These are phyloP conservation scores for Saccharomycopsis selenospora DNA, from an alignment of 805 yeast species.

Conservation along the genomic window DNA sequence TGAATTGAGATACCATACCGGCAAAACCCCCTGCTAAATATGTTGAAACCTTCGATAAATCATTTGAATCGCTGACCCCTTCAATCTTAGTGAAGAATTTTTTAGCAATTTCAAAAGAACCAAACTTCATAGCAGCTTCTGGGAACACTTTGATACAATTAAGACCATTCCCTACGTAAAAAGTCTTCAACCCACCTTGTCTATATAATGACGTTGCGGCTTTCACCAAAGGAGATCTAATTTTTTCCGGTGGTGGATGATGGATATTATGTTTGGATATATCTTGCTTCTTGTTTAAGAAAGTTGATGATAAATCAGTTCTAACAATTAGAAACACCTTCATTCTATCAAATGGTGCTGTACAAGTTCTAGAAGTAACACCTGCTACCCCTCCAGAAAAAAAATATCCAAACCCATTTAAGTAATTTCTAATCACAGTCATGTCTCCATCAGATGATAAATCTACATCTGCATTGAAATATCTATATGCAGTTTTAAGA, in stretches of 20 bases:
- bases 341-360: slow-evolving; percentile 94
- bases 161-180: slow-evolving; percentile 92
- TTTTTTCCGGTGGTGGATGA: slow-evolving; percentile 35
- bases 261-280: slow-evolving; percentile 37
- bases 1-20: slow-evolving; percentile 86
- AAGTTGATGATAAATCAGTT: slow-evolving; percentile 68
- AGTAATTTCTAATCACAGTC: slow-evolving; percentile 67
- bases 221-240: slow-evolving; percentile 67
- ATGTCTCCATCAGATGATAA: slow-evolving; percentile 90
- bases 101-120: slow-evolving; percentile 86
- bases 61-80: slow-evolving; percentile 62
- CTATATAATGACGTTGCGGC: slow-evolving; percentile 77
- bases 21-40: slow-evolving; percentile 94
- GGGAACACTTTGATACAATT: slow-evolving; percentile 94
- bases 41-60: slow-evolving; percentile 69
- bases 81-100: slow-evolving; percentile 64
- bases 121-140: slow-evolving; percentile 95
- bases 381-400: slow-evolving; percentile 95
- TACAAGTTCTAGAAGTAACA: slow-evolving; percentile 89
- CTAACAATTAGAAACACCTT: slow-evolving; percentile 92
- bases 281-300: slow-evolving; percentile 49
- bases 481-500: slow-evolving; percentile 72
- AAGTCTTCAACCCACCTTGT: slow-evolving; percentile 82
- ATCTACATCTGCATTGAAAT: slow-evolving; percentile 74
- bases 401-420: slow-evolving; percentile 84